phyloP scores from a whole-genome alignment of 2,329 filamentous ascomycete genomes.

The Fusarium sacchari region DNA sequence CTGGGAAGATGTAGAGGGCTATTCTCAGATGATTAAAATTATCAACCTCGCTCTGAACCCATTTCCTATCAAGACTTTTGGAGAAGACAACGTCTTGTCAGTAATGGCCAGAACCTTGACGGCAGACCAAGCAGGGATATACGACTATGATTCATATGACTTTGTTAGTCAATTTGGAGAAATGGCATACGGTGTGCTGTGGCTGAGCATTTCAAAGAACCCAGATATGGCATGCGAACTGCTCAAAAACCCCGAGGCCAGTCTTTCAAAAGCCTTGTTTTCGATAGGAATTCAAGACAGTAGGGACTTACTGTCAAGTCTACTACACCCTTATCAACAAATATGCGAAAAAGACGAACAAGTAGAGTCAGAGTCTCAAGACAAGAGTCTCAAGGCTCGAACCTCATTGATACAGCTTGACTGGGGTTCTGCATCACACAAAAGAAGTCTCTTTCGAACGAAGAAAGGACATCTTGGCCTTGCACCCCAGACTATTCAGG shows the following conservation, averaged over 20 bases:
- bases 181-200: not conserved
- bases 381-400: not conserved
- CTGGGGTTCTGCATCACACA: not conserved
- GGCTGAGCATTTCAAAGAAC: not conserved
- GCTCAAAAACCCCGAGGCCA: not conserved
- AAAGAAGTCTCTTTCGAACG: not conserved
- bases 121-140: not conserved
- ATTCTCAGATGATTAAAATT: not conserved
- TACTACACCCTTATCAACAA: not conserved
- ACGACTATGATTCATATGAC: not conserved
- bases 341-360: not conserved
- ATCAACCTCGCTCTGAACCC: not conserved
- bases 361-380: not conserved
- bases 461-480: not conserved
- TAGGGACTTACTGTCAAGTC: not conserved
- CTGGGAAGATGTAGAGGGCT: not conserved
- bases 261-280: not conserved
- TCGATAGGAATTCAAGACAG: not conserved
- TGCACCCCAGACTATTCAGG: not conserved
- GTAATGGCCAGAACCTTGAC: not conserved
- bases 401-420: not conserved
- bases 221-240: not conserved
- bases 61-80: not conserved
- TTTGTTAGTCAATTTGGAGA: not conserved
- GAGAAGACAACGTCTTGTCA: not conserved